Evolutionary conservation across 805 yeast genomes (phyloP).

Genomic region (Metschnikowia noctiluminum): DNA sequence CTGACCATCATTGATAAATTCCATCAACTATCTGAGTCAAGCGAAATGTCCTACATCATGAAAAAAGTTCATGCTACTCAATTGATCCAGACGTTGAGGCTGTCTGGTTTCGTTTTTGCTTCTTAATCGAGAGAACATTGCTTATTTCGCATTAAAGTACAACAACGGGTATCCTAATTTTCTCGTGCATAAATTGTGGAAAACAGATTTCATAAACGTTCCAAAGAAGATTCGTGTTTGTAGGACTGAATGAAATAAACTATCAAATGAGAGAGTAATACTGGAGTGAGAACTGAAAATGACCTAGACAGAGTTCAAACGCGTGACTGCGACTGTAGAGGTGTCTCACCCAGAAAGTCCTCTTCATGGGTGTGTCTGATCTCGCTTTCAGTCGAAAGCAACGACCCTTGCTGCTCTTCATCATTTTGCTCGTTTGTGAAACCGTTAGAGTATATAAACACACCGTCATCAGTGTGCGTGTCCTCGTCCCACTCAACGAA

Average conservation of each 20-base stretch:
- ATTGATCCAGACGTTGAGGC: conserved; percentile 9
- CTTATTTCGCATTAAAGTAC: no score
- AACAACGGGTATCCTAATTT: no score
- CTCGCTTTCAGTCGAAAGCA: background rate
- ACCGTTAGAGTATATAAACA: conserved; percentile 42
- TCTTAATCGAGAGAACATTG: no score
- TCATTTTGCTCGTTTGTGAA: conserved; percentile 26
- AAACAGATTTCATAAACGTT: background rate
- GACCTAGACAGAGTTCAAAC: background rate
- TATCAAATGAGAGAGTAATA: background rate
- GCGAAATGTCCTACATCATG: conserved; percentile 8
- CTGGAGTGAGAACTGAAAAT: background rate
- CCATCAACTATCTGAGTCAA: conserved; percentile 11
- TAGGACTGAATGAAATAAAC: background rate
- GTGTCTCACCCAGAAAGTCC: no score
- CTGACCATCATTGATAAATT: conserved; percentile 21
- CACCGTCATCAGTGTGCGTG: conserved; percentile 41
- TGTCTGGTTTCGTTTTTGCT: no score
- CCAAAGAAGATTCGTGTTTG: no score
- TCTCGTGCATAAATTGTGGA: no score
- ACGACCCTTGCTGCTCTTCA: conserved; percentile 1
- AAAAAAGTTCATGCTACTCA: conserved; percentile 22
- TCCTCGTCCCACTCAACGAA: conserved; percentile 21
- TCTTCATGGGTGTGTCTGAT: background rate
- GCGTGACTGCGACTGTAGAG: background rate